Evolutionary conservation across 164 flowering plant genomes (phyloP), one percentile per base, ranked within the genome.

Genomic region (Nelumbo lutea): DNA sequence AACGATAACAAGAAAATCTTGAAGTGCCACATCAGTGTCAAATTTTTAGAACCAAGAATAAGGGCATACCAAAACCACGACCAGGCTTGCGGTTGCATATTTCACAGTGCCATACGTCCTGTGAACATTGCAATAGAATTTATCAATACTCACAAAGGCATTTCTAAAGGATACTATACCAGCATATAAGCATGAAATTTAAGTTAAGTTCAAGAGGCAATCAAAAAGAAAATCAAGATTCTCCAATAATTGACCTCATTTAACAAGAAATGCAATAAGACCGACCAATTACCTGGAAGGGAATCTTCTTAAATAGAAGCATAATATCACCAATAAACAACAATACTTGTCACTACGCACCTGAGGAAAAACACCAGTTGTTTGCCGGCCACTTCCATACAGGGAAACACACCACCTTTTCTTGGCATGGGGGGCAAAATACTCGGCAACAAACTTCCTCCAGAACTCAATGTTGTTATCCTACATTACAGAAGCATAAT

Each of bases 101-200:
- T 76, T 91, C 98, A 83, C 99, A 96, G 72, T 96, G 98, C 99
- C 98, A 96, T 59, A 85, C 93, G 85, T 96, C 99, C 99, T 96
- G 88, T 68, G 79, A 75, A 55, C 70, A 63, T 55, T 13, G 11
- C 58, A 70, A 62, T 41, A 56, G 38, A 44, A 50, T 13, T 9
- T 6, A 52, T 27, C 59, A 44, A 8, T 42, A 10, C 10, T 8
- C 4, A 27, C 27, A 27, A 27, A 27, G 27, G 27, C 27, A 27
- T 27, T 27, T 27, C 27, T 27, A 27, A 27, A 27, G 27, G 27
- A 27, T 27, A 27, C 27, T 27, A 27, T 27, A 27, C 27, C 27
- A 27, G 27, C 27, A 27, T 27, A 27, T 27, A 27, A 7, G 42
- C 55, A 50, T 51, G 55, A 55, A 67, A 8, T 55, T 56, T 5